Conservation (phyloP, 2,329 filamentous ascomycete species). For the Keithomyces neogunnii region DNA sequence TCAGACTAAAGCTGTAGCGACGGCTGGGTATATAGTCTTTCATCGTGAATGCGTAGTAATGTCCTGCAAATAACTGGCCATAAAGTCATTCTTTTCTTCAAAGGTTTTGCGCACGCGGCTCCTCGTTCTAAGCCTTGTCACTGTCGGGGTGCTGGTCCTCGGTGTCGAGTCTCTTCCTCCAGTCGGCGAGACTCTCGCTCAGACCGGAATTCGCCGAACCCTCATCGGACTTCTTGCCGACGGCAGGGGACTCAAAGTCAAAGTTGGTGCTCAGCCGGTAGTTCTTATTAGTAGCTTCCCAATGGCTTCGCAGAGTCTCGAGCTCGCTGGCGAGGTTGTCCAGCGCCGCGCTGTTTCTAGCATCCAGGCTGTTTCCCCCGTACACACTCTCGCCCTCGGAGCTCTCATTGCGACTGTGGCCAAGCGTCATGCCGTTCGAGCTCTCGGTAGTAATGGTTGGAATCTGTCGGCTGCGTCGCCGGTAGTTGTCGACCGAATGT, state of each 20-base stretch:
- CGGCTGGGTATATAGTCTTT: constrained; percentile 22
- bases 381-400: constrained; percentile 57
- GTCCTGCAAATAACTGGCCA: constrained; percentile 7
- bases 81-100: background rate
- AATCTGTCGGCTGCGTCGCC: constrained; percentile 60
- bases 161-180: constrained; percentile 67
- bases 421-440: constrained; percentile 27
- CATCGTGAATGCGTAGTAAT: constrained; percentile 21
- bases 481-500: constrained; percentile 87
- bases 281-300: constrained; percentile 93
- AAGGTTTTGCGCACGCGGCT: too few relatives aligned
- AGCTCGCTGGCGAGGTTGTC: constrained; percentile 90
- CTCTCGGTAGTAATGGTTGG: constrained; percentile 32
- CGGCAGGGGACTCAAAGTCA: constrained; percentile 59
- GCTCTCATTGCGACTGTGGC: constrained; percentile 45
- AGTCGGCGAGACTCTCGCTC: constrained; percentile 68
- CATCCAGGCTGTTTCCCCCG: constrained; percentile 39
- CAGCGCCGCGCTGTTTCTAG: constrained; percentile 58
- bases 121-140: constrained; percentile 3
- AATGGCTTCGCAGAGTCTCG: constrained; percentile 81
- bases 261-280: constrained; percentile 86
- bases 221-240: constrained; percentile 36
- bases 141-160: constrained; percentile 26
- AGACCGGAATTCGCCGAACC: constrained; percentile 36
- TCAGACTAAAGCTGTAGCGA: constrained; percentile 14